Evolutionary conservation across 73 alveolate genomes (phyloP).

Genomic region (Tetrahymena borealis): DNA sequence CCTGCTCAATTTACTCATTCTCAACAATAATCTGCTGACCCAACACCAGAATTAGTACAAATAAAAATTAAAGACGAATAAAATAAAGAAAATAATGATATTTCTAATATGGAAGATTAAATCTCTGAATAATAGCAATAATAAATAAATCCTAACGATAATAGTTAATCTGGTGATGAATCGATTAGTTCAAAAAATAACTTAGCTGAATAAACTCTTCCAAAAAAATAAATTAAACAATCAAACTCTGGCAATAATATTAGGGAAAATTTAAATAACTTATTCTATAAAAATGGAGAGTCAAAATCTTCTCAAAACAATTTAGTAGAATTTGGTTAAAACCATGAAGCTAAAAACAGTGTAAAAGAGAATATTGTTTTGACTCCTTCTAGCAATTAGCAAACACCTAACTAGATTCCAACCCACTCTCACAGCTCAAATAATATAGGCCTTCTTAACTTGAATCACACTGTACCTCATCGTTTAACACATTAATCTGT

Average conservation of each 20-base stretch:
- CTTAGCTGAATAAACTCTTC: neutral
- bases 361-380: too few species aligned
- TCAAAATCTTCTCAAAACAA: neutral
- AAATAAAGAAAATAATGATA: neutral
- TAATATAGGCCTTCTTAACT: neutral
- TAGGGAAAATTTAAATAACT: neutral
- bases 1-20: too few species aligned
- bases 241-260: neutral
- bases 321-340: neutral
- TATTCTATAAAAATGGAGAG: neutral
- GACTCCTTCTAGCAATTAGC: too few species aligned
- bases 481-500: neutral
- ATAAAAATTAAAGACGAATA: neutral
- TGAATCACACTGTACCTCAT: neutral
- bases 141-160: neutral
- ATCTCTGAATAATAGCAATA: neutral
- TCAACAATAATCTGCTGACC: neutral
- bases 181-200: neutral
- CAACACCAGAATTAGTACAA: neutral
- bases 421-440: neutral
- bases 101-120: neutral
- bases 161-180: neutral
- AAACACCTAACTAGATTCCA: too few species aligned
- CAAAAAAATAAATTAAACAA: neutral
- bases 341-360: too few species aligned